Evolutionary conservation across 305 asterid genomes (phyloP).

Genomic region (Salvia sclarea): DNA sequence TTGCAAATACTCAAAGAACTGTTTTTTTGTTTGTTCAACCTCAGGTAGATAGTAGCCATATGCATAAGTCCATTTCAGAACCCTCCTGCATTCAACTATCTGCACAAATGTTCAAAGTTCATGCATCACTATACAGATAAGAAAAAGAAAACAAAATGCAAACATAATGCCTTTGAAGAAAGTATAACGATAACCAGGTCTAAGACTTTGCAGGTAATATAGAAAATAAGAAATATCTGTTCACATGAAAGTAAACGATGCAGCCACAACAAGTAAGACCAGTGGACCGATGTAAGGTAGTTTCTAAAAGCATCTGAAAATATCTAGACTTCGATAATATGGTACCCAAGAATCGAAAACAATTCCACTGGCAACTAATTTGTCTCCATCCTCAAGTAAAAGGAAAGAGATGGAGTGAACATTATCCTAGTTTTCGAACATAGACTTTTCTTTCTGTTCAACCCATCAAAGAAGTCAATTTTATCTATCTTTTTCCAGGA

Average conservation of each 20-base stretch:
- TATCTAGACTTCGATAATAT: constrained; percentile 13
- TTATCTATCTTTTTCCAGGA: not conserved
- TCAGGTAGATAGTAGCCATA: constrained; percentile 87
- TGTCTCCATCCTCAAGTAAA: not conserved
- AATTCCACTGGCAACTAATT: not conserved
- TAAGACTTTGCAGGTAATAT: constrained; percentile 9
- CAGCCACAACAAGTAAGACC: not conserved
- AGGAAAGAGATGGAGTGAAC: constrained; percentile 1
- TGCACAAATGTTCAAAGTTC: constrained; percentile 41
- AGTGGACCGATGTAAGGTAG: not conserved
- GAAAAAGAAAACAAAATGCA: constrained; percentile 11
- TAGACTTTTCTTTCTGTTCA: not conserved
- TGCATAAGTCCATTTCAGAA: constrained; percentile 89
- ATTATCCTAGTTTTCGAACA: not conserved
- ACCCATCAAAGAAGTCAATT: not conserved
- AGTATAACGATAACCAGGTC: not conserved
- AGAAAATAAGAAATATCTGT: not conserved
- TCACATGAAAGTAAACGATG: not conserved
- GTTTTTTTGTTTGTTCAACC: constrained; percentile 53
- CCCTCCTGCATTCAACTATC: constrained; percentile 96
- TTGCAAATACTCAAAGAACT: constrained; percentile 87
- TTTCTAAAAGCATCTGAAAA: constrained; percentile 3
- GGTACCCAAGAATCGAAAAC: not conserved
- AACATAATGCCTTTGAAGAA: constrained; percentile 7
- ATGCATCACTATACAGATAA: constrained; percentile 24